Evolutionary conservation across 208 protist genomes (phyloP), one percentile per base, ranked within the genome.

Genomic region (Perkinsela sp.): DNA sequence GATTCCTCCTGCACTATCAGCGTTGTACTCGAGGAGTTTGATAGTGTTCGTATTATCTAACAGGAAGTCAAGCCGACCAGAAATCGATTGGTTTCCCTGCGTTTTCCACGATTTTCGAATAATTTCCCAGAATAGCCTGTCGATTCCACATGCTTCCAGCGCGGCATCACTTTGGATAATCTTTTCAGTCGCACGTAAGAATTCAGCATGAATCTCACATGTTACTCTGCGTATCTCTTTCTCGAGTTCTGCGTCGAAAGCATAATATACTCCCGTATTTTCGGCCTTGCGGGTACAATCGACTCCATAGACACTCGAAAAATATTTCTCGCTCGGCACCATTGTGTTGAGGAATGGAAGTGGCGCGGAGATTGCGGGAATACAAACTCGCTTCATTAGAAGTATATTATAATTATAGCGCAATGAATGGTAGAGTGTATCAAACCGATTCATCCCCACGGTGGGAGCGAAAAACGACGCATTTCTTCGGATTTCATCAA

Each of bases 21-120:
- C 86, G 76, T 92, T 92, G 79, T 92, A 92, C 76, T 92, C 86
- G 71, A 90, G 89, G 70, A 82, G 86, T 75, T 92, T 92, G 72
- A 92, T 77, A 30, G 71, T 29, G 29, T 81, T 70, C 16, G 75
- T 84, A 30, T 78, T 70, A 70, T 82, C 80, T 74, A 79, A 88
- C 32, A 78, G 82, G 71, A 92, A 90, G 75, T 92, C 86, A 73
- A 92, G 90, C 69, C 86, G 84, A 30, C 86, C 86, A 16, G 79
- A 83, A 71, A 92, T 85, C 69, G 72, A 78, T 22, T n/a, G 6
- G 22, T 78, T 78, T 29, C 77, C 79, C 69, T 90, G 82, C 70
- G 78, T 73, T 70, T 81, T 77, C 73, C 75, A 92, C 57, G 79
- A 85, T 69, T 83, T 71, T 32, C 84, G 84, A n/a, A 92, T 69